Conservation (phyloP, 169 alveolate species). For the Perkinsus chesapeaki region DNA sequence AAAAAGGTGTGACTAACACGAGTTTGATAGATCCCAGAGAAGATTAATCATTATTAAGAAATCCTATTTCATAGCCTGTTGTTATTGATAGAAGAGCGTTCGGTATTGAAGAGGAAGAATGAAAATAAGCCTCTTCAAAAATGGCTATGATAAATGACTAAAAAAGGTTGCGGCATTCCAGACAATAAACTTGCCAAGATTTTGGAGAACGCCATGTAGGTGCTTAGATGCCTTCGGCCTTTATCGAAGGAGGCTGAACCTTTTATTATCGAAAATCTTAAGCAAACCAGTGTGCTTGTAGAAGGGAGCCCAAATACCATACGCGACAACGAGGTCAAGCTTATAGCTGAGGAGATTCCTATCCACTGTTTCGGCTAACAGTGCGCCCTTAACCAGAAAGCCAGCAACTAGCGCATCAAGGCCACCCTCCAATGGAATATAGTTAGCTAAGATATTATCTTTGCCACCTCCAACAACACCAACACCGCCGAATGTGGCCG, state of each 20-base stretch:
- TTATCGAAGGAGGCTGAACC: not conserved
- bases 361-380: not conserved
- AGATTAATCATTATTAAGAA: too few relatives aligned
- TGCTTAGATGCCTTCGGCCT: too few relatives aligned
- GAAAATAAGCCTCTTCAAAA: too few relatives aligned
- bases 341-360: not conserved
- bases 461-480: not conserved
- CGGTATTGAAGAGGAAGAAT: too few relatives aligned
- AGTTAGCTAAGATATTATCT: not conserved
- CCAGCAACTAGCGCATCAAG: not conserved
- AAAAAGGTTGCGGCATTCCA: too few relatives aligned
- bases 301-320: not conserved
- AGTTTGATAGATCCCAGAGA: too few relatives aligned
- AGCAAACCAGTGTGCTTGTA: not conserved
- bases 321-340: not conserved
- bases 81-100: too few relatives aligned
- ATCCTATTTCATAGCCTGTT: too few relatives aligned
- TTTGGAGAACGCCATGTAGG: too few relatives aligned
- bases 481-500: not conserved
- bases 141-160: too few relatives aligned
- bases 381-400: not conserved
- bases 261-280: not conserved
- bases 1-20: too few relatives aligned
- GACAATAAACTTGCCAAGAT: too few relatives aligned
- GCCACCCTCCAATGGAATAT: not conserved